Percentiles rank a stretch among this genome's conserved stretches.
phyloP scores from a whole-genome alignment of 2,329 filamentous ascomycete species.

The Epichloe scottii region DNA sequence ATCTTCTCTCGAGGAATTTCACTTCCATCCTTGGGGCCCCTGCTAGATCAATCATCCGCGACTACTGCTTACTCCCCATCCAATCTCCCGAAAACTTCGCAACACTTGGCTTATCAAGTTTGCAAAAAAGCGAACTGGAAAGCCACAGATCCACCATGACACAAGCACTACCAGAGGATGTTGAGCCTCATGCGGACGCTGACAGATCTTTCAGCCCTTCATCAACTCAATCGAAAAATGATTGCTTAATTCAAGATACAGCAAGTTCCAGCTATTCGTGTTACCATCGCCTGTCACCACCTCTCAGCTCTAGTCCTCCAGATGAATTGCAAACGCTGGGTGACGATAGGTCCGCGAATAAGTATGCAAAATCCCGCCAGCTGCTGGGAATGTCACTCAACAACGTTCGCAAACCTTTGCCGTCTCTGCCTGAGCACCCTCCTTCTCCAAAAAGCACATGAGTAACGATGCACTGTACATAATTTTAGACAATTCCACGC shows the following conservation, averaged over 20 bases:
- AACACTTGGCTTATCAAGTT: conserved; percentile 3
- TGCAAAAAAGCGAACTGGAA: background rate
- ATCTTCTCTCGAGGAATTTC: conserved; percentile 56
- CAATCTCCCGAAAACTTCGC: conserved; percentile 9
- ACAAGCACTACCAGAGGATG: background rate
- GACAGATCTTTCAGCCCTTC: background rate
- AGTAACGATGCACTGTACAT: background rate
- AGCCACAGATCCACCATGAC: background rate
- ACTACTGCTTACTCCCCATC: conserved; percentile 13
- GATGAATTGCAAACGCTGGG: conserved; percentile 8
- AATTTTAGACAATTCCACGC: background rate
- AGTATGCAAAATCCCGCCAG: conserved; percentile 1
- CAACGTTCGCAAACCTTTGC: conserved; percentile 29
- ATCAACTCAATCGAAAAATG: background rate
- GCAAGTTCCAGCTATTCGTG: conserved; percentile 7
- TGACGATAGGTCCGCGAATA: background rate
- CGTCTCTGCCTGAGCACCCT: conserved; percentile 13
- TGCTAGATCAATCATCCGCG: conserved; percentile 15
- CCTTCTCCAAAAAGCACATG: conserved; percentile 25
- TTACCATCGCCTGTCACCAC: conserved; percentile 16
- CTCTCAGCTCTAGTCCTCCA: conserved; percentile 12
- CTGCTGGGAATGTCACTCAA: conserved; percentile 5
- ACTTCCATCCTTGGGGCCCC: conserved; percentile 19
- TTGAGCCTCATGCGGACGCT: background rate
- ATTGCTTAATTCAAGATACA: conserved; percentile 1